Base-by-base conservation (phyloP, 2,329 filamentous ascomycete species). In the Clathrospora elynae region DNA sequence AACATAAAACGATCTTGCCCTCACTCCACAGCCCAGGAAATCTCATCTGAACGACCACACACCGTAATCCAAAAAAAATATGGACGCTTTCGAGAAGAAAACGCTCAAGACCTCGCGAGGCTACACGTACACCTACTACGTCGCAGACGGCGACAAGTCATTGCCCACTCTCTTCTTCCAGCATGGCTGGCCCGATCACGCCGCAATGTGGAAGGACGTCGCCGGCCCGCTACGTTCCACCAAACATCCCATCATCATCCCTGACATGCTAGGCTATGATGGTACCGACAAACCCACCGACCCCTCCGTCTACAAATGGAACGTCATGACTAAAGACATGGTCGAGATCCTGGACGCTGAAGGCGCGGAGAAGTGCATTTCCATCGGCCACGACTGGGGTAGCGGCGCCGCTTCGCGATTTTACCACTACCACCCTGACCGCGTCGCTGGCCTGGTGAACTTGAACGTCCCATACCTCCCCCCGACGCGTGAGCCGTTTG, bases 341-440 rank as follows among this genome's bases (percentile, higher is more conserved):
- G 40, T 51, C 1, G 61, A 65, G 6, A 60, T 67, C 20, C 45
- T 66, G 17, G 56, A 64, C 32, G 45, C 50, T 8, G 61, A 66
- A 40, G 39, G n/a, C 26, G 46, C 25, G 17, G 35, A 8, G 54
- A 55, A n/a, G 33, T 59, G 53, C 23, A 65, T 78, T 39, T 66
- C 73, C 3, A 62, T 78, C 20, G 77, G 76, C 29, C 77, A 79
- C 47, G 77, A 80, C 55, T 79, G 75, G 76, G 77, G 77, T 25
- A 69, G 70, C 11, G 46, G 40, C 6, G 46, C 73, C 8, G 68
- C 71, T 0, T 67, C 72, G 38, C 67, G 74, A 10, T 45, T 77
- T 10, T 76, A 72, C 51, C 66, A 74, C 33, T 72, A 70, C 48
- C 55, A 73, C 37, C 72, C 70, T 0, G 57, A 71, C 2, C 67